Evolutionary conservation across 2,329 filamentous ascomycete species (phyloP).

Genomic region (Xylaria hypoxylon): DNA sequence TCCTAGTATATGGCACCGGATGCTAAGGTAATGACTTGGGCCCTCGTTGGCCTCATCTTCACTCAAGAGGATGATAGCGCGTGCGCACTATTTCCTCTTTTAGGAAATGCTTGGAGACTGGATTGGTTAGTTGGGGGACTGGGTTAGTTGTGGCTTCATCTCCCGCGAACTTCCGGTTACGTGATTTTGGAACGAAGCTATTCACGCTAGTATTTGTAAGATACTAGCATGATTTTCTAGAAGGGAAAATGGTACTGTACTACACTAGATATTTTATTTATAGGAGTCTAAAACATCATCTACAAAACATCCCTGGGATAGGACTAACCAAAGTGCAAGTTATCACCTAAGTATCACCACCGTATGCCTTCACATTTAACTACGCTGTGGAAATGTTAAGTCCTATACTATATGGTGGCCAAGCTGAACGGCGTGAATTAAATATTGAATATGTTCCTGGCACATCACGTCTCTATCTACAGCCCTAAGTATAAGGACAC

Average conservation of each 20-base stretch:
- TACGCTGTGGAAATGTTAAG: background rate
- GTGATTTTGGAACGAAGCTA: background rate
- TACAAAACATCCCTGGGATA: background rate
- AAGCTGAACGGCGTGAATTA: background rate
- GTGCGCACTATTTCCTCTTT: background rate
- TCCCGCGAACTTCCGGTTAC: constrained; percentile 5
- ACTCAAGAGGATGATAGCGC: background rate
- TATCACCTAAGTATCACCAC: background rate
- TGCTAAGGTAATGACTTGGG: background rate
- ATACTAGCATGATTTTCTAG: background rate
- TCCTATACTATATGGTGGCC: background rate
- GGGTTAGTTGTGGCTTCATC: background rate
- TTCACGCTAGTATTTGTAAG: constrained; percentile 2
- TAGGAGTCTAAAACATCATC: too few species aligned
- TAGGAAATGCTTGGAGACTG: background rate
- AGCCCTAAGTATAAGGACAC: background rate
- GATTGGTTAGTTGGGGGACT: constrained; percentile 9
- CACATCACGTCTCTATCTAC: background rate
- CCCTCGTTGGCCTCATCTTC: background rate
- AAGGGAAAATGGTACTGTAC: too few species aligned
- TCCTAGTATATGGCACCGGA: background rate
- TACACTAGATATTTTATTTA: too few species aligned
- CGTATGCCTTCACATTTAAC: background rate
- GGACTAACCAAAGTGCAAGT: background rate
- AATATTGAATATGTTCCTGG: background rate